Percentiles rank a stretch among this genome's conserved stretches.
Evolutionary conservation across 2,329 filamentous ascomycete genomes (phyloP).

Genomic region (Trichoderma harzianum): DNA sequence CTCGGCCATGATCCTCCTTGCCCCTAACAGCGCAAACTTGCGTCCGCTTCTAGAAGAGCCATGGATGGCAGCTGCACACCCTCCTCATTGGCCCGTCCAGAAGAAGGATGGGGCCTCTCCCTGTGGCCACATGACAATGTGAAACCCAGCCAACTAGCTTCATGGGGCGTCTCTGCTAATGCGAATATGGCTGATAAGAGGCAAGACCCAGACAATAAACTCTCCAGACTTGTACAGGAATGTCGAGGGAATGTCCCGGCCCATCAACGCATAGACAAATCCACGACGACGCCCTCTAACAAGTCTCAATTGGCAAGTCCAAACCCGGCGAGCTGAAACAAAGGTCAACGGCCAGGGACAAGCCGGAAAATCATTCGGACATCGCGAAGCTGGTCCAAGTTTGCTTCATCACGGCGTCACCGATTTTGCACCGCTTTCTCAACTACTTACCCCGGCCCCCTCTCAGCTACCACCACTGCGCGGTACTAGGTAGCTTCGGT

Average conservation of each 20-base stretch:
- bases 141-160: slow-evolving; percentile 4
- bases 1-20: neutral
- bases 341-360: neutral
- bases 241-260: neutral
- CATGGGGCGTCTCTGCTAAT: neutral
- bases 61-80: slow-evolving; percentile 19
- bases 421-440: slow-evolving; percentile 6
- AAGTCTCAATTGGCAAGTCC: neutral
- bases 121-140: slow-evolving; percentile 2
- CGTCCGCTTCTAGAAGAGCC: slow-evolving; percentile 28
- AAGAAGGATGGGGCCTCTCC: neutral
- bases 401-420: slow-evolving; percentile 17
- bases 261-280: neutral
- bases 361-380: neutral
- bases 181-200: neutral
- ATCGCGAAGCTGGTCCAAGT: neutral
- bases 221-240: neutral
- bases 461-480: neutral
- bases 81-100: slow-evolving; percentile 15
- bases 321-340: neutral
- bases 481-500: neutral
- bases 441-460: slow-evolving; percentile 2
- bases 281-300: neutral
- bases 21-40: slow-evolving; percentile 14
- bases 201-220: neutral